These are phyloP conservation scores for Ustilago cynodontis DNA, from an alignment of 1,284 basidiomycete genomes.

Conservation along the genomic window DNA sequence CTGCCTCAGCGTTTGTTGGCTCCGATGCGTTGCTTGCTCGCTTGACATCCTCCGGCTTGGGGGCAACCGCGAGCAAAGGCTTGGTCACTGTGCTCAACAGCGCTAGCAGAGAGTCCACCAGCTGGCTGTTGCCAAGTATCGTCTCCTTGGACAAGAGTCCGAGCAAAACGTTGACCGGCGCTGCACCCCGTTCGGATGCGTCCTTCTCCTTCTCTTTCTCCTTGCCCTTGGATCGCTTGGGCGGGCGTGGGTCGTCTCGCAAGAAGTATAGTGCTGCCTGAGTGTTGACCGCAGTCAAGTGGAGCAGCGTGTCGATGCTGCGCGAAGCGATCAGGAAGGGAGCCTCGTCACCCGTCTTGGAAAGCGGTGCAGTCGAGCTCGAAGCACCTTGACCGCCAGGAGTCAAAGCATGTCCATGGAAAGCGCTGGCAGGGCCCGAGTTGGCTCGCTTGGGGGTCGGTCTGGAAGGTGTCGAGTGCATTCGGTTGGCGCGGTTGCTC, in stretches of 20 bases:
- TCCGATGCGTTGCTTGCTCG: not conserved
- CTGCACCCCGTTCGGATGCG: conserved; percentile 25
- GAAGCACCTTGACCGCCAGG: conserved; percentile 11
- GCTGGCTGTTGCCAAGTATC: conserved; percentile 61
- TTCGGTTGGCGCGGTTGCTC: conserved; percentile 68
- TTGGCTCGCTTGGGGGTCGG: conserved; percentile 53
- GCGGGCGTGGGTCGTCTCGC: conserved; percentile 60
- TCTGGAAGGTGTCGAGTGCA: conserved; percentile 57
- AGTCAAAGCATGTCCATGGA: conserved; percentile 17
- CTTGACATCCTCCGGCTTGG: conserved; percentile 26
- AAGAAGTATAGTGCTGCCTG: conserved; percentile 66
- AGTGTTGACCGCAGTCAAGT: conserved; percentile 59
- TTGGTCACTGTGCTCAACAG: conserved; percentile 65
- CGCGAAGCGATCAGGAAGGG: conserved; percentile 68
- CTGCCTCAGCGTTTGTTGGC: conserved; percentile 20
- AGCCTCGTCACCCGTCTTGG: conserved; percentile 68
- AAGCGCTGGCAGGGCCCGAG: conserved; percentile 40
- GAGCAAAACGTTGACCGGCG: conserved; percentile 64
- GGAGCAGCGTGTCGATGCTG: conserved; percentile 64
- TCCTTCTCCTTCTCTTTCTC: conserved; percentile 55
- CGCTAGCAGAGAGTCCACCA: conserved; percentile 65
- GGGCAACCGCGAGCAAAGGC: conserved; percentile 48
- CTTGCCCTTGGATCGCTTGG: conserved; percentile 58
- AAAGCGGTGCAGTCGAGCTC: conserved; percentile 57
- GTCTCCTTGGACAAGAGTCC: conserved; percentile 62